Evolutionary conservation across 805 yeast genomes (phyloP).

Genomic region (Candida sphagnicola): DNA sequence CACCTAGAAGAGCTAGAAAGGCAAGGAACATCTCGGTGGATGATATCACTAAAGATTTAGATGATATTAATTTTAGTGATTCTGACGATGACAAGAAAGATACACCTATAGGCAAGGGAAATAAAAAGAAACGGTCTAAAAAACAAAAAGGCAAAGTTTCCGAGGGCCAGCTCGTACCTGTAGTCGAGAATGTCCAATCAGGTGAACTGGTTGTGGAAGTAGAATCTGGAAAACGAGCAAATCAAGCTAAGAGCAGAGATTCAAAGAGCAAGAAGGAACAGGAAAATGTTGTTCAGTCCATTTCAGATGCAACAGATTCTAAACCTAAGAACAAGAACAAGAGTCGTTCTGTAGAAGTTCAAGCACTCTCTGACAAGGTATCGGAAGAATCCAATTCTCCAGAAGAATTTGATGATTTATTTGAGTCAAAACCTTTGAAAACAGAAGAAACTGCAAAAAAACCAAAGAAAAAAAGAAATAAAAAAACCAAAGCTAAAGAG

Average conservation of each 20-base stretch:
- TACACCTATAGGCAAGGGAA: constrained; percentile 1
- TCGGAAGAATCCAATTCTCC: not conserved
- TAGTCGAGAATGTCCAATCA: no score
- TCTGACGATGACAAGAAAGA: constrained; percentile 20
- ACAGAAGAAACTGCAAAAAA: not conserved
- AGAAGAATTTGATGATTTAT: constrained; percentile 1
- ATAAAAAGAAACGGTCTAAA: not conserved
- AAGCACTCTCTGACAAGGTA: no score
- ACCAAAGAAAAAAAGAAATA: no score
- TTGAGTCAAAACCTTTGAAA: not conserved
- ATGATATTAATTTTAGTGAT: constrained; percentile 19
- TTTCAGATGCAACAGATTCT: no score
- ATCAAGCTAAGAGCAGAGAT: no score
- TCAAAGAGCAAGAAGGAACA: no score
- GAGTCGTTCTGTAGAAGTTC: no score
- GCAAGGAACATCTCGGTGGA: constrained; percentile 11
- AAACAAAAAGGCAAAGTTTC: not conserved
- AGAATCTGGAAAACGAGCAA: no score
- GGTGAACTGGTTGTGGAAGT: no score
- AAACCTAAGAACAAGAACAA: no score
- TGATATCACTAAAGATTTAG: constrained; percentile 26
- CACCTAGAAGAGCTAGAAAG: constrained; percentile 2
- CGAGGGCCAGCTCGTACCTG: no score
- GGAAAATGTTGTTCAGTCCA: no score
- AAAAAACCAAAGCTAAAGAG: not conserved